Percentiles rank a stretch among this genome's conserved stretches.
Conservation (phyloP, 495 filamentous ascomycete genomes). For the Corynascus novoguineensis region DNA sequence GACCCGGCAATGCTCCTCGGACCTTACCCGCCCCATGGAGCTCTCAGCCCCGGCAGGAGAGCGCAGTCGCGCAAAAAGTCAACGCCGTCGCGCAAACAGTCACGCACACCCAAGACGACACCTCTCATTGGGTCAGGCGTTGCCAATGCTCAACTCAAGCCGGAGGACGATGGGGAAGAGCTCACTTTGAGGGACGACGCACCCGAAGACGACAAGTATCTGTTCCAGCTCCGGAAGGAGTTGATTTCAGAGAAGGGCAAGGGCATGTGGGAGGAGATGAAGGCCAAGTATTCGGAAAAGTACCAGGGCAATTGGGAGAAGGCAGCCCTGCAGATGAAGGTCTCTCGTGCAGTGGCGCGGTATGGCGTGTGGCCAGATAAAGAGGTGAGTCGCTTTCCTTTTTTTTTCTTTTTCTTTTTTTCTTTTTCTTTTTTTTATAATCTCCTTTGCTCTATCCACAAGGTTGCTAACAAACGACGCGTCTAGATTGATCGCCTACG, state of each 20-base stretch:
- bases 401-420: too few species aligned
- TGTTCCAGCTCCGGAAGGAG: slow-evolving; percentile 40
- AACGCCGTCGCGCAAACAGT: slow-evolving; percentile 18
- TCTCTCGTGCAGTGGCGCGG: slow-evolving; percentile 42
- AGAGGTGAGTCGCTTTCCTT: slow-evolving; percentile 35
- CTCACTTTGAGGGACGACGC: slow-evolving; percentile 36
- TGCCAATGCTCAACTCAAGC: slow-evolving; percentile 4
- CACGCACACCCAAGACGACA: slow-evolving; percentile 23
- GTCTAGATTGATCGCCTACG: slow-evolving; percentile 26
- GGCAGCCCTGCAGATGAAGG: slow-evolving; percentile 46
- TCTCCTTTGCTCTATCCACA: neutral
- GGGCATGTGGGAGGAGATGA: slow-evolving; percentile 49
- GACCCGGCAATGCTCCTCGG: slow-evolving; percentile 20
- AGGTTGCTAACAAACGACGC: slow-evolving; percentile 1
- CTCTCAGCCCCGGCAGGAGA: slow-evolving; percentile 24
- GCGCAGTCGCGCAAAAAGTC: slow-evolving; percentile 24
- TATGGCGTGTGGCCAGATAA: slow-evolving; percentile 40
- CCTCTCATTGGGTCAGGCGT: slow-evolving; percentile 16
- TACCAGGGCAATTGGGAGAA: slow-evolving; percentile 39
- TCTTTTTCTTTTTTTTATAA: too few species aligned
- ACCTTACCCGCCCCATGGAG: slow-evolving; percentile 24
- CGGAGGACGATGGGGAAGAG: slow-evolving; percentile 22
- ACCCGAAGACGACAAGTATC: slow-evolving; percentile 43
- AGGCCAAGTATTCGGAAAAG: slow-evolving; percentile 39
- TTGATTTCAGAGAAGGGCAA: slow-evolving; percentile 44